Conservation (phyloP, 2,329 filamentous ascomycete genomes). For the Aspergillus quadricinctus region DNA sequence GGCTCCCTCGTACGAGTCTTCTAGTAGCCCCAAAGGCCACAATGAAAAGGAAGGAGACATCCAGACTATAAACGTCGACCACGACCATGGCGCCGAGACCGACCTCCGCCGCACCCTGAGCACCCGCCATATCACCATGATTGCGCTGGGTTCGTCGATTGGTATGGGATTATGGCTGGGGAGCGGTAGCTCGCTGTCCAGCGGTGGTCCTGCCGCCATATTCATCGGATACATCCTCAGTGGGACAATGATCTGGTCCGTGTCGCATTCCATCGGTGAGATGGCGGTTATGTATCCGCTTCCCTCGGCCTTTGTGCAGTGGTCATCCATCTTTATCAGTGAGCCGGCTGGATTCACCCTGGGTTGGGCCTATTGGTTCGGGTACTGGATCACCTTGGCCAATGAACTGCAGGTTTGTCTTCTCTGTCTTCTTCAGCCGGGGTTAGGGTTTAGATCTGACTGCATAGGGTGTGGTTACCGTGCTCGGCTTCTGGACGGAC, state of each 20-base stretch:
- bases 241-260: constrained; percentile 40
- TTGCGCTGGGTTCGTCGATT: constrained; percentile 39
- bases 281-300: constrained; percentile 47
- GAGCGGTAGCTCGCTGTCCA: constrained; percentile 38
- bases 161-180: constrained; percentile 49
- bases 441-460: neutral
- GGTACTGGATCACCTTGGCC: constrained; percentile 43
- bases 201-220: constrained; percentile 43
- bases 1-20: neutral
- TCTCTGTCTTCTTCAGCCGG: too few species aligned
- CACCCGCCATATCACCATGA: constrained; percentile 40
- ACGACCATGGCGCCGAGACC: constrained; percentile 24
- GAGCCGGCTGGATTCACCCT: constrained; percentile 42
- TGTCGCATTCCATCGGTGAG: constrained; percentile 45
- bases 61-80: constrained; percentile 5
- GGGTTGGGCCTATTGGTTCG: constrained; percentile 48
- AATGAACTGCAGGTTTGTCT: constrained; percentile 36
- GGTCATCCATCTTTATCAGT: constrained; percentile 45
- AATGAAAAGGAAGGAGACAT: neutral
- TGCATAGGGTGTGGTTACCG: constrained; percentile 32
- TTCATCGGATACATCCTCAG: constrained; percentile 44
- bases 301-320: constrained; percentile 46
- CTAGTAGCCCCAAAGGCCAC: neutral
- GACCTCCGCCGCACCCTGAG: constrained; percentile 38
- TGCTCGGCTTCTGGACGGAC: constrained; percentile 44